Evolutionary conservation across 1,139 yeast species (phyloP), one percentile per base, ranked within the genome.

Genomic region (Blastobotrys ciferrii): DNA sequence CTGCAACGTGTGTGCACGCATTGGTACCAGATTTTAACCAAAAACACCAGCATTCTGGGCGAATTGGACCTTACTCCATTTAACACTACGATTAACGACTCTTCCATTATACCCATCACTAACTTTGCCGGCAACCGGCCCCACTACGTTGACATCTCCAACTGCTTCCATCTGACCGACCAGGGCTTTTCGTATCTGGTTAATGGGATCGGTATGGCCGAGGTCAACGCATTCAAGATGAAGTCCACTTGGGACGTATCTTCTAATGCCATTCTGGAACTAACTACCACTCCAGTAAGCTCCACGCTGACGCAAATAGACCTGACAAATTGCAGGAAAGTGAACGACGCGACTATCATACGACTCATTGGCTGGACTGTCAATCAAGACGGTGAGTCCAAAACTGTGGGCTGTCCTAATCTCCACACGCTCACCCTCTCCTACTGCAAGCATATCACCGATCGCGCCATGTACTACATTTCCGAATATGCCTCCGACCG

Each of bases 231-330:
- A 5, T 68, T 85, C 45, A 75, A 74, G 53, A 82, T 85, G 87
- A 74, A 73, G 50, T 80, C 86, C 23, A 83, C 80, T 45, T 85
- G 92, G 92, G 87, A 83, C 56, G 80, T 84, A 6, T 78, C 84
- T 53, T 87, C 88, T 2, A 80, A 82, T 87, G 86, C 91, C 3
- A 81, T 85, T 19, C 82, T 84, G 87, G 92, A 85, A 62, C 65
- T 85, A 44, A 76, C 87, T 1, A 82, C 78, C 1, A 84, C 84
- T 0, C 75, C 78, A 53, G 80, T 82, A 35, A 89, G 89, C 1
- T 71, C 74, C 43, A 68, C 74, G 53, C 66, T 85, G 40, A 78
- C 75, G 51, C 82, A 77, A 51, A 70, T 85, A 23, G 88, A 84
- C 61, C 68, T 85, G 42, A 76, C 87, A 3, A 84, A 85, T 63